These are phyloP conservation scores for Pichia sp. DNA, from an alignment of 1,139 yeast species.

Conservation along the genomic window DNA sequence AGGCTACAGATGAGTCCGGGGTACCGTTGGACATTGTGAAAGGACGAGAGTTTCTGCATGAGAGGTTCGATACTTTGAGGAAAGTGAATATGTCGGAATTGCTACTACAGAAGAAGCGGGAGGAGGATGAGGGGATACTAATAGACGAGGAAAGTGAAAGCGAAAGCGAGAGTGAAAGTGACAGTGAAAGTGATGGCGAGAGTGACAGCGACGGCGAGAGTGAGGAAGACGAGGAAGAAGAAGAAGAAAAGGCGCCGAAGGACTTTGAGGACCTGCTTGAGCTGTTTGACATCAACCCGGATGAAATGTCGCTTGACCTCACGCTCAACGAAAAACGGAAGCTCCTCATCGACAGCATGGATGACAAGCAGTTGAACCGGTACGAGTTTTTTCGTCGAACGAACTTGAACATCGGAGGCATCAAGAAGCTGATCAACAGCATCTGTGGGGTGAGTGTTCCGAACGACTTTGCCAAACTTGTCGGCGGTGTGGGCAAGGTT, in stretches of 20 bases:
- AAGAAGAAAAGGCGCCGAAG: not conserved
- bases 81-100: conserved; percentile 22
- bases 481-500: conserved; percentile 85
- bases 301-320: conserved; percentile 26
- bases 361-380: conserved; percentile 79
- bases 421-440: conserved; percentile 75
- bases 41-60: conserved; percentile 24
- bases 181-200: not conserved
- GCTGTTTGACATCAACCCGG: conserved; percentile 27
- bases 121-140: conserved; percentile 27
- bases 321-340: conserved; percentile 34
- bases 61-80: conserved; percentile 19
- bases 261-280: conserved; percentile 27
- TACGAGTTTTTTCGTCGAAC: conserved; percentile 87
- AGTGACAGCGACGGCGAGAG: not conserved
- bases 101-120: conserved; percentile 24
- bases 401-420: conserved; percentile 71
- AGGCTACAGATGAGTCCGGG: not conserved
- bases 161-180: not conserved
- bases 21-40: conserved; percentile 22
- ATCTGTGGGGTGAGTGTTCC: conserved; percentile 82
- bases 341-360: conserved; percentile 65
- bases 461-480: conserved; percentile 72
- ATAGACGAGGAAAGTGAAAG: conserved; percentile 4
- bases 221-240: not conserved